phyloP scores from a whole-genome alignment of 2,329 filamentous ascomycete genomes.

The Neofusicoccum sp. region DNA sequence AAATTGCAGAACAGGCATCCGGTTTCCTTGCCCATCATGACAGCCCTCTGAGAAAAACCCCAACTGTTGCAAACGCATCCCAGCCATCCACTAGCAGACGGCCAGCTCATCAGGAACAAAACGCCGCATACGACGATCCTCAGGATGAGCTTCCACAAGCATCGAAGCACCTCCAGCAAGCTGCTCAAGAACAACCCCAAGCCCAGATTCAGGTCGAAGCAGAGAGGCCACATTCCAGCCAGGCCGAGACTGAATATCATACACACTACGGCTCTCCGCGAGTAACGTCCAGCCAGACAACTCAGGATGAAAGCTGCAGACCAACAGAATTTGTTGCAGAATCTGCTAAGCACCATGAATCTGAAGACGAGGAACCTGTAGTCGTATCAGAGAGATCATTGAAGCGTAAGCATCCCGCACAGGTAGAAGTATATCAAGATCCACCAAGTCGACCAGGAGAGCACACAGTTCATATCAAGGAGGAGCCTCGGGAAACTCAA shows the following conservation, averaged over 20 bases:
- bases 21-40: not conserved
- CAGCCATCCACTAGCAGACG: not conserved
- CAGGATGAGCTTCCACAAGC: not conserved
- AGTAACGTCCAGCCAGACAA: slow-evolving; percentile 44
- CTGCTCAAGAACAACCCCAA: not conserved
- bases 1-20: not conserved
- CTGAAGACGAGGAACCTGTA: slow-evolving; percentile 41
- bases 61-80: not conserved
- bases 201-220: not conserved
- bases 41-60: not conserved
- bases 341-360: not conserved
- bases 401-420: slow-evolving; percentile 40
- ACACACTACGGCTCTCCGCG: not conserved
- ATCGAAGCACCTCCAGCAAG: not conserved
- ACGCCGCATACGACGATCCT: not conserved
- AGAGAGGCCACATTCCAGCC: not conserved
- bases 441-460: not conserved
- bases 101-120: not conserved
- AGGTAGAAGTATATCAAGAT: not conserved
- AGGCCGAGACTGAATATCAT: not conserved
- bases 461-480: slow-evolving; percentile 37
- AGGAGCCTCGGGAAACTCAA: slow-evolving; percentile 40
- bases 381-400: slow-evolving; percentile 43
- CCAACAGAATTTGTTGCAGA: slow-evolving; percentile 14
- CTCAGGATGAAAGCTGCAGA: slow-evolving; percentile 35